Conservation (phyloP, 1,139 yeast genomes). For the Candida sp. region DNA sequence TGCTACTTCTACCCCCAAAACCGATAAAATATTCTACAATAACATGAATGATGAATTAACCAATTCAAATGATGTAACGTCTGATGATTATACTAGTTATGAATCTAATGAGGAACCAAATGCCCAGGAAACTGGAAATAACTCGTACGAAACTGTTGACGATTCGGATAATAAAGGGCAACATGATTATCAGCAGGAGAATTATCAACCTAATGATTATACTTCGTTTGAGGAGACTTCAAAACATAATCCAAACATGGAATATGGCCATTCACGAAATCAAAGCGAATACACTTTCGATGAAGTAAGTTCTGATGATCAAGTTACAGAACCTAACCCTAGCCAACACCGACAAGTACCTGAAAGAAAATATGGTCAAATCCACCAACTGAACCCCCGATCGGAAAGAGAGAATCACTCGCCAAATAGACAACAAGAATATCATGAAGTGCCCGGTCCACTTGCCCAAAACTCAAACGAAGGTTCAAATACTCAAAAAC, state of each 20-base stretch:
- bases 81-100: constrained; percentile 32
- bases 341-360: background rate
- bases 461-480: background rate
- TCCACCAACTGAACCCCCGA: background rate
- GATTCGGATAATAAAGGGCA: background rate
- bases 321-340: constrained; percentile 1
- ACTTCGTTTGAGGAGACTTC: constrained; percentile 18
- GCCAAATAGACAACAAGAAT: background rate
- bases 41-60: constrained; percentile 5
- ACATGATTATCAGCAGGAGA: background rate
- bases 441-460: background rate
- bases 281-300: constrained; percentile 31
- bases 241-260: constrained; percentile 2
- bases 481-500: background rate
- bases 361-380: background rate
- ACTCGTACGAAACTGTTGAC: constrained; percentile 6
- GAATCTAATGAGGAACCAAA: constrained; percentile 3
- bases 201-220: constrained; percentile 15
- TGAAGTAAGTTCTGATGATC: constrained; percentile 10
- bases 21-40: constrained; percentile 14
- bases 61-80: constrained; percentile 4
- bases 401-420: background rate
- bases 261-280: constrained; percentile 5
- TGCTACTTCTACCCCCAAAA: constrained; percentile 39
- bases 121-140: constrained; percentile 16